These are phyloP conservation scores for Russula griseocarnosa DNA, from an alignment of 768 basidiomycete species.

Conservation along the genomic window DNA sequence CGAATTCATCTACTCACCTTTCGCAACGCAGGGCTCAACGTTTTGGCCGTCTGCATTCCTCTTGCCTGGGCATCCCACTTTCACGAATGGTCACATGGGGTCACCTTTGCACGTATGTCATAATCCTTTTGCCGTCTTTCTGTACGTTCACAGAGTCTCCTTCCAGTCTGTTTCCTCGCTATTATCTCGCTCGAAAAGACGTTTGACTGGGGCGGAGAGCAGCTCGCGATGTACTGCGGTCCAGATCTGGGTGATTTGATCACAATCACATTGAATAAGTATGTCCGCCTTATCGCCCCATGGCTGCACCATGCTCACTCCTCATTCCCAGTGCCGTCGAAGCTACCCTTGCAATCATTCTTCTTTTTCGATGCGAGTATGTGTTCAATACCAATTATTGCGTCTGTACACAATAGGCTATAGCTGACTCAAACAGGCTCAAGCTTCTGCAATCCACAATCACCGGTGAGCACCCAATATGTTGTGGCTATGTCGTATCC, in stretches of 20 bases:
- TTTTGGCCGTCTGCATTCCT: constrained; percentile 30
- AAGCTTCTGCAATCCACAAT: constrained; percentile 66
- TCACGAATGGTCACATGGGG: constrained; percentile 18
- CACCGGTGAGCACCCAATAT: constrained; percentile 42
- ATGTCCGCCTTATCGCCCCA: constrained; percentile 18
- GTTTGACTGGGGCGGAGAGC: constrained; percentile 63
- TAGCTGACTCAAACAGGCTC: constrained; percentile 40
- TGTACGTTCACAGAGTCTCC: background rate
- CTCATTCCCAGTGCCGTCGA: constrained; percentile 53
- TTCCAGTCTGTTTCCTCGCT: constrained; percentile 56
- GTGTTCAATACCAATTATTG: constrained; percentile 31
- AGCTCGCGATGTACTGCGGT: constrained; percentile 52
- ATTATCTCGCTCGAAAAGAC: constrained; percentile 63
- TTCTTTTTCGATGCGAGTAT: constrained; percentile 68
- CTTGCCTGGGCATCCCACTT: constrained; percentile 35
- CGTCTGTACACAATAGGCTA: background rate
- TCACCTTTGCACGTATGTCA: constrained; percentile 30
- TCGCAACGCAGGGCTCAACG: constrained; percentile 28
- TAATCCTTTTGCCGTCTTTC: background rate
- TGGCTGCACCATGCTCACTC: background rate
- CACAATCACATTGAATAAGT: constrained; percentile 64
- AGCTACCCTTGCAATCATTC: constrained; percentile 64
- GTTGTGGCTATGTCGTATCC: background rate
- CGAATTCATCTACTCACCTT: background rate
- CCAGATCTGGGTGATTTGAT: constrained; percentile 63